Evolutionary conservation across 2,329 filamentous ascomycete genomes (phyloP).

Genomic region (Claviceps africana): DNA sequence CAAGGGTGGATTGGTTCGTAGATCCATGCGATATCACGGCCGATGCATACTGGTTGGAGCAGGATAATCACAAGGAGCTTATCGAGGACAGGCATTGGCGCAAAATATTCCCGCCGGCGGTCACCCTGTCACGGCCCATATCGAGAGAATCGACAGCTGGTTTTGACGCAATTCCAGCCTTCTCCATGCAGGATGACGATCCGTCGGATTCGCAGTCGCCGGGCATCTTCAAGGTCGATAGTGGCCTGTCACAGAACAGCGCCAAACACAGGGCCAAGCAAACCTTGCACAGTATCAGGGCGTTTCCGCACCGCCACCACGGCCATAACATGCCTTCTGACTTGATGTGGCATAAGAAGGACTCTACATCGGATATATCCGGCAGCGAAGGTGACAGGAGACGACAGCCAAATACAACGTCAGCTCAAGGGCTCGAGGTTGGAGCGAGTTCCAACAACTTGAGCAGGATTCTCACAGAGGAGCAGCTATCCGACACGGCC

Average conservation of each 20-base stretch:
- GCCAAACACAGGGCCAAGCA: slow-evolving; percentile 45
- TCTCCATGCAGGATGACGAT: slow-evolving; percentile 13
- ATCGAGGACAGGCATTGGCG: slow-evolving; percentile 69
- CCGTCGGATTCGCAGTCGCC: slow-evolving; percentile 10
- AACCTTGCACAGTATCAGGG: slow-evolving; percentile 41
- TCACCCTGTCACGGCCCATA: slow-evolving; percentile 16
- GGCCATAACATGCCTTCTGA: slow-evolving; percentile 35
- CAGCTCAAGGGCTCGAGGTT: slow-evolving; percentile 17
- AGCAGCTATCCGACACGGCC: slow-evolving; percentile 48
- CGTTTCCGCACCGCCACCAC: slow-evolving; percentile 40
- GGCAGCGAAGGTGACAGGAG: slow-evolving; percentile 37
- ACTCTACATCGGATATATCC: slow-evolving; percentile 46
- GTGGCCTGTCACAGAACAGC: slow-evolving; percentile 34
- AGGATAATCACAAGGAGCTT: slow-evolving; percentile 62
- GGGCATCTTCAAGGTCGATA: slow-evolving; percentile 18
- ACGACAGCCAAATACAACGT: slow-evolving; percentile 17
- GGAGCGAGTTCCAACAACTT: slow-evolving; percentile 36
- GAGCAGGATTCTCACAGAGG: slow-evolving; percentile 39
- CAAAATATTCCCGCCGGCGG: slow-evolving; percentile 47
- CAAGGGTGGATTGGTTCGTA: slow-evolving; percentile 72
- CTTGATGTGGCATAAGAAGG: slow-evolving; percentile 33
- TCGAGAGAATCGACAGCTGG: slow-evolving; percentile 19
- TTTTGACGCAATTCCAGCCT: slow-evolving; percentile 11
- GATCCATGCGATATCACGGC: slow-evolving; percentile 76
- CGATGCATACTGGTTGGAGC: slow-evolving; percentile 82